Conservation (phyloP, 208 protist species). For the Leishmania lainsoni region DNA sequence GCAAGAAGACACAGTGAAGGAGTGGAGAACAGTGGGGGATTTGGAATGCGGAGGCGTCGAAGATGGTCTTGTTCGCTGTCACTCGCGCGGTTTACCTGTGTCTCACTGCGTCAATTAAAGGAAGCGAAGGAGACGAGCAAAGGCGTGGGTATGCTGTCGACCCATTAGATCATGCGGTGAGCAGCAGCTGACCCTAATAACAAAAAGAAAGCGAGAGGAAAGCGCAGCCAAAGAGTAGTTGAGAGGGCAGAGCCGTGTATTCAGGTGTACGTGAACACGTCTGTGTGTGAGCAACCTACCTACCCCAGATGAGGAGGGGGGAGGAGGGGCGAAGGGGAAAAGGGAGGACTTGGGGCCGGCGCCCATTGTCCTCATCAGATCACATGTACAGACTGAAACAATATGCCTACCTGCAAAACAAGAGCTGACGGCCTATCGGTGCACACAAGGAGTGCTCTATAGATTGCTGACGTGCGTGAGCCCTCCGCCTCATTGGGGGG, state of each 20-base stretch:
- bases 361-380: neutral
- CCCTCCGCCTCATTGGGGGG: neutral
- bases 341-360: neutral
- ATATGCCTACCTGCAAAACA: neutral
- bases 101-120: neutral
- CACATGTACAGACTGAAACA: neutral
- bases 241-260: neutral
- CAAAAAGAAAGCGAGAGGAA: neutral
- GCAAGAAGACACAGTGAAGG: neutral
- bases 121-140: neutral
- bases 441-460: neutral
- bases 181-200: neutral
- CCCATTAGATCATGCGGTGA: neutral
- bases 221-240: neutral
- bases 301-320: neutral
- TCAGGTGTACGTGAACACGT: neutral
- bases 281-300: neutral
- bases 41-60: neutral
- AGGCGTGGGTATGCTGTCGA: neutral
- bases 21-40: neutral
- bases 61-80: neutral
- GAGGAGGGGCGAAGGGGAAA: neutral
- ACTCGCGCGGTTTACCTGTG: neutral
- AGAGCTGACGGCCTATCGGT: neutral
- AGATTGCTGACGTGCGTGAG: neutral